Evolutionary conservation across 257 asterid species (phyloP).

Genomic region (Nicotiana tomentosiformis): DNA sequence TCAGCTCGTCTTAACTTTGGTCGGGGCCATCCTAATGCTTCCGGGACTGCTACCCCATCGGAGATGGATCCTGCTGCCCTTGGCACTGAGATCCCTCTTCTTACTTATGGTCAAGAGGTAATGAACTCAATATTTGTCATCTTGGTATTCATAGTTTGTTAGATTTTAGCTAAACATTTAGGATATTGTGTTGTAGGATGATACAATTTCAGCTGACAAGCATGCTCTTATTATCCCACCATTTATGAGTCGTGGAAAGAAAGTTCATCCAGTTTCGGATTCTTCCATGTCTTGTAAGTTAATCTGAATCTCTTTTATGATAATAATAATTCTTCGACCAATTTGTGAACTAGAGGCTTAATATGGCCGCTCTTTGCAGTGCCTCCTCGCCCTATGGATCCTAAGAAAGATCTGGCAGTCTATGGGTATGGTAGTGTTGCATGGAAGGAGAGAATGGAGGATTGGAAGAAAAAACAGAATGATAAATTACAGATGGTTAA

Average conservation of each 20-base stretch:
- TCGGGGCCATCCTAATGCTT: slow-evolving; percentile 37
- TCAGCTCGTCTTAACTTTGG: slow-evolving; percentile 46
- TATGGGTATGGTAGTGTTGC: slow-evolving; percentile 97
- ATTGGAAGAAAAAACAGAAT: slow-evolving; percentile 94
- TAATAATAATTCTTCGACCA: background rate
- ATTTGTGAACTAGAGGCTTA: slow-evolving; percentile 10
- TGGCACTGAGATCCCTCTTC: slow-evolving; percentile 82
- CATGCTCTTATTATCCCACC: slow-evolving; percentile 96
- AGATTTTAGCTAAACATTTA: slow-evolving; percentile 4
- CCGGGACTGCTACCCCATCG: slow-evolving; percentile 46
- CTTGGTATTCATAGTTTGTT: background rate
- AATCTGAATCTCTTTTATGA: background rate
- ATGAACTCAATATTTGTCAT: slow-evolving; percentile 4
- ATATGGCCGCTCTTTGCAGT: slow-evolving; percentile 26
- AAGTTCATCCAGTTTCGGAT: slow-evolving; percentile 72
- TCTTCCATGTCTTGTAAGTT: slow-evolving; percentile 66
- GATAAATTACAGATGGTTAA: slow-evolving; percentile 86
- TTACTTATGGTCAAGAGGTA: slow-evolving; percentile 97
- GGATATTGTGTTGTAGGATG: slow-evolving; percentile 53
- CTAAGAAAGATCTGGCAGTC: slow-evolving; percentile 90
- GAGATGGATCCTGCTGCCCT: slow-evolving; percentile 64
- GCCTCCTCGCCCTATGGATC: slow-evolving; percentile 98
- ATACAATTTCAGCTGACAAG: slow-evolving; percentile 86
- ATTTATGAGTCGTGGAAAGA: slow-evolving; percentile 63
- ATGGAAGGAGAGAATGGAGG: slow-evolving; percentile 99